Conservation (phyloP, 1,284 basidiomycete genomes). For the Cutaneotrichosporon arboriforme region DNA sequence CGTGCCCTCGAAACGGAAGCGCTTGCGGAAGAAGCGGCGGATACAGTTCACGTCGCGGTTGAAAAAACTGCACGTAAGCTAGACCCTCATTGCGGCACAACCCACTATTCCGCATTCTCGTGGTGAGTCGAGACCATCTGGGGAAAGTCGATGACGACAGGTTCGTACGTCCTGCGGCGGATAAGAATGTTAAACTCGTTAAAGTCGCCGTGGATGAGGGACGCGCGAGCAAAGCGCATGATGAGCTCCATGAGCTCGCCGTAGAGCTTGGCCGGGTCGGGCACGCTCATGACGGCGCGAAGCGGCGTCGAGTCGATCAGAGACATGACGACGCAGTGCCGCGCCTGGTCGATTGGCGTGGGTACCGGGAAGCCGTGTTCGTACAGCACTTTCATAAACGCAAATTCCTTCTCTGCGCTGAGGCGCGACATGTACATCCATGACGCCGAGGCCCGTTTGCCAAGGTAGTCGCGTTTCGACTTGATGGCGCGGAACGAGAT, state of each 20-base stretch:
- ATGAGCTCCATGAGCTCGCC: conserved; percentile 92
- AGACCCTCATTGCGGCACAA: conserved; percentile 6
- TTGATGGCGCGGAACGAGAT: conserved; percentile 97
- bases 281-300: conserved; percentile 81
- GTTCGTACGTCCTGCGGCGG: conserved; percentile 63
- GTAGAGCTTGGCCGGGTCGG: conserved; percentile 83
- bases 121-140: conserved; percentile 99
- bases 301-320: conserved; percentile 93
- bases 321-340: conserved; percentile 95
- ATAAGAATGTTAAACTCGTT: conserved; percentile 99
- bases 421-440: conserved; percentile 99
- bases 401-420: conserved; percentile 94
- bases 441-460: conserved; percentile 88
- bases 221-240: conserved; percentile 84
- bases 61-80: conserved; percentile 71
- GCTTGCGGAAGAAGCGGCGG: conserved; percentile 81
- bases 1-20: conserved; percentile 87
- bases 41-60: conserved; percentile 97
- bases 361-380: conserved; percentile 93
- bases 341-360: conserved; percentile 83
- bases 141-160: conserved; percentile 95
- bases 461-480: conserved; percentile 92
- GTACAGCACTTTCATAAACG: conserved; percentile 97
- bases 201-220: conserved; percentile 96
- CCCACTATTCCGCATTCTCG: conserved; percentile 91